Conservation (phyloP, 148 eudicot species). For the Diospyros kaki region DNA sequence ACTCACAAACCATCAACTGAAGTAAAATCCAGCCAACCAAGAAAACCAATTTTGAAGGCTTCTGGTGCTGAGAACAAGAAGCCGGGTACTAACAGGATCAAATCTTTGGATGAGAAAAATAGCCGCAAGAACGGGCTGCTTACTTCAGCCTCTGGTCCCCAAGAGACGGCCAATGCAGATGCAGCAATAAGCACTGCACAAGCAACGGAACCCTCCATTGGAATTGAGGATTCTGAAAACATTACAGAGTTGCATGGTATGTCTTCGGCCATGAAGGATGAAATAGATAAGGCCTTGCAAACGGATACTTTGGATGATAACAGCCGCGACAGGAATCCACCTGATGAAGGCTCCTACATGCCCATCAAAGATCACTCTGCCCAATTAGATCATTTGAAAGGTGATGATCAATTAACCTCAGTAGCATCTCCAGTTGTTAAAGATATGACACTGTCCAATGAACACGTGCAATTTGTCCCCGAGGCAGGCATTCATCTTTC, state of each 20-base stretch:
- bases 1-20: slow-evolving; percentile 35
- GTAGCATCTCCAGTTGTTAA: slow-evolving; percentile 17
- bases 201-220: slow-evolving; percentile 17
- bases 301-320: slow-evolving; percentile 19
- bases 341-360: slow-evolving; percentile 1
- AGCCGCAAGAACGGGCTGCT: slow-evolving; percentile 16
- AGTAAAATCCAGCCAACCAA: slow-evolving; percentile 28
- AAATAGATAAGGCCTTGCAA: slow-evolving; percentile 14
- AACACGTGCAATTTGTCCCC: slow-evolving; percentile 16
- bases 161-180: slow-evolving; percentile 12
- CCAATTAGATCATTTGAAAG: slow-evolving; percentile 12
- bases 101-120: slow-evolving; percentile 28
- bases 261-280: slow-evolving; percentile 34
- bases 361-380: slow-evolving; percentile 19
- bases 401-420: slow-evolving; percentile 15
- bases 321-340: not conserved
- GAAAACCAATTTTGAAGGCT: slow-evolving; percentile 35
- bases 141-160: slow-evolving; percentile 21
- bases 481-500: slow-evolving; percentile 20
- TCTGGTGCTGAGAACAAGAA: slow-evolving; percentile 32
- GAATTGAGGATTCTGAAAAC: slow-evolving; percentile 25
- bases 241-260: slow-evolving; percentile 41
- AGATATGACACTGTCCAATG: slow-evolving; percentile 18
- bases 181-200: slow-evolving; percentile 9
- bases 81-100: slow-evolving; percentile 21